A percentile compares a stretch with the other conserved stretches of the same genome.
Conservation (phyloP, 805 yeast genomes). For the Cyberlindnera petersonii region DNA sequence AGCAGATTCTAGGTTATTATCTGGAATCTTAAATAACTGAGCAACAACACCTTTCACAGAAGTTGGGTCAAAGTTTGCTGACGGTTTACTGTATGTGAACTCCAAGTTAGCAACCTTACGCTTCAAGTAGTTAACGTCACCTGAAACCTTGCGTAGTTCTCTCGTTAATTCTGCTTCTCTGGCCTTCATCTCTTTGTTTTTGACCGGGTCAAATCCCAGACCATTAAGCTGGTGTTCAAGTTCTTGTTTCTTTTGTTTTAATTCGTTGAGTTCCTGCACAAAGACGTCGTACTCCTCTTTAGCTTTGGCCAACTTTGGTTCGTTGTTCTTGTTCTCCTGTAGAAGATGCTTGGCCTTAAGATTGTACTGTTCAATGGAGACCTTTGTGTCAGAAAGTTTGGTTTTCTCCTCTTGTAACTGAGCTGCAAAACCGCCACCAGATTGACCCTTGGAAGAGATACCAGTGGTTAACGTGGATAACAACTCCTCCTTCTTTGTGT, state of each 20-base stretch:
- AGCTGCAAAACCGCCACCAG: constrained; percentile 71
- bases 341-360: constrained; percentile 55
- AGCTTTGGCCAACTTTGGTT: constrained; percentile 51
- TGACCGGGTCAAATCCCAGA: constrained; percentile 55
- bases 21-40: constrained; percentile 65
- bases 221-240: constrained; percentile 42
- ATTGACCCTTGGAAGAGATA: constrained; percentile 73
- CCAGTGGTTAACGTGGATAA: constrained; percentile 83
- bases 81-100: constrained; percentile 66
- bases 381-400: constrained; percentile 48
- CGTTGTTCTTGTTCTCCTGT: constrained; percentile 43
- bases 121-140: constrained; percentile 50
- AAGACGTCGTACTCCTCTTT: constrained; percentile 41
- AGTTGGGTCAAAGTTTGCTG: constrained; percentile 50
- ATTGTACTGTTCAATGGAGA: constrained; percentile 54
- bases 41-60: constrained; percentile 89
- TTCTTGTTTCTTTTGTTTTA: constrained; percentile 35
- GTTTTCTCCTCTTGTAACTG: constrained; percentile 65
- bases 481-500: constrained; percentile 67
- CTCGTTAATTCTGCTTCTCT: constrained; percentile 42
- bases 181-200: constrained; percentile 40
- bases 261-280: constrained; percentile 39
- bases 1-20: constrained; percentile 55
- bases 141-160: constrained; percentile 40
- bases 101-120: constrained; percentile 71